These are phyloP conservation scores for Euphorbia neoarborescens DNA, from an alignment of 441 rosid species.

Conservation along the genomic window DNA sequence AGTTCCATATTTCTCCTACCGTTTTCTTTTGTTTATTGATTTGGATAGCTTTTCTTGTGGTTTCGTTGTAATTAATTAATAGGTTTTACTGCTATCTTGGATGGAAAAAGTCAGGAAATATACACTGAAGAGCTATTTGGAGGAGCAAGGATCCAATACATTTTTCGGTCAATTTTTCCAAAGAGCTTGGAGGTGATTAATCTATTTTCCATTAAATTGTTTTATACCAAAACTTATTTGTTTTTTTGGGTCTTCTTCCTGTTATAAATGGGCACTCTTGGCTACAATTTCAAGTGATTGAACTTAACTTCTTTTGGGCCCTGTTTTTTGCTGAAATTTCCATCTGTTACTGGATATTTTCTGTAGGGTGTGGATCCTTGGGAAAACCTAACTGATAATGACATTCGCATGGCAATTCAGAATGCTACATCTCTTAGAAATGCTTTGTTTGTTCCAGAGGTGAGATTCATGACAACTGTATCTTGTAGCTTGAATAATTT, in stretches of 20 bases:
- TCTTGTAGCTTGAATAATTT: background rate
- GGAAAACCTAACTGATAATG: constrained; percentile 46
- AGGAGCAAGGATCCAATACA: constrained; percentile 65
- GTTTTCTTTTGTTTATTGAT: background rate
- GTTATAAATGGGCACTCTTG: background rate
- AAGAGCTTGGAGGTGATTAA: constrained; percentile 50
- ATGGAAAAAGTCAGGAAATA: constrained; percentile 58
- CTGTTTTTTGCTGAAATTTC: constrained; percentile 6
- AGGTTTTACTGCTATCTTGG: constrained; percentile 57
- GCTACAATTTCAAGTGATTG: background rate
- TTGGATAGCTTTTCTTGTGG: background rate
- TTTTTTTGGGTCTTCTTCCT: background rate
- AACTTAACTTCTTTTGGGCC: background rate
- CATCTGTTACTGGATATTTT: background rate
- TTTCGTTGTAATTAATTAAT: constrained; percentile 17
- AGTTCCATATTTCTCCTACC: background rate
- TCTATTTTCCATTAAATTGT: background rate
- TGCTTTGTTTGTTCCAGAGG: constrained; percentile 51
- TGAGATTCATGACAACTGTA: constrained; percentile 12
- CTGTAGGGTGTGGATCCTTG: constrained; percentile 52
- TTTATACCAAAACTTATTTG: background rate
- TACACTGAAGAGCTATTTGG: constrained; percentile 54
- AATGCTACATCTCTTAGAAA: constrained; percentile 47
- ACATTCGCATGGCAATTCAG: constrained; percentile 46
- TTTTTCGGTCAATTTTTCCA: constrained; percentile 64